A percentile compares a stretch with the other conserved stretches of the same genome.
Evolutionary conservation across 2,329 filamentous ascomycete genomes (phyloP).

Genomic region (Aspergillus carbonarius): DNA sequence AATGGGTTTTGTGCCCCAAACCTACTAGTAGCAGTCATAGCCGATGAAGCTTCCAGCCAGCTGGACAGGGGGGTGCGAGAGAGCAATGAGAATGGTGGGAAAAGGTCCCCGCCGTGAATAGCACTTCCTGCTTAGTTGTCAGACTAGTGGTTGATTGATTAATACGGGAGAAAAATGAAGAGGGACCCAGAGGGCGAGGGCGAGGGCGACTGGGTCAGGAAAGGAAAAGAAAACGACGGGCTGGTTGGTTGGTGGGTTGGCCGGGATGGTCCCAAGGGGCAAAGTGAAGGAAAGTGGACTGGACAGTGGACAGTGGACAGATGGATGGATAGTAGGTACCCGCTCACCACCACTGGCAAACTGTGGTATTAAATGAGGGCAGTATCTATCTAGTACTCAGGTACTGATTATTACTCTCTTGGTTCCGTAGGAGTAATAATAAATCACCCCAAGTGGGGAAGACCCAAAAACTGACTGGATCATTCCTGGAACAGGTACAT

Average conservation of each 20-base stretch:
- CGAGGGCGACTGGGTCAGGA: background rate
- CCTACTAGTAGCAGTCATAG: background rate
- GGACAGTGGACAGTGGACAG: too few relatives aligned
- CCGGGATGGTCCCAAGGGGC: background rate
- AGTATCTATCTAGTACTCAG: too few relatives aligned
- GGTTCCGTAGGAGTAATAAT: background rate
- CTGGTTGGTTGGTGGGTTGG: background rate
- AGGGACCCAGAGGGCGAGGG: too few relatives aligned
- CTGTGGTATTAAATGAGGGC: background rate
- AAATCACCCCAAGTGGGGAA: slow-evolving; percentile 17
- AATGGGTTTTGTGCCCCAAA: background rate
- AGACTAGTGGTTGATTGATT: too few relatives aligned
- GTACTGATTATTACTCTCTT: too few relatives aligned
- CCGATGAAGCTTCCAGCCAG: background rate
- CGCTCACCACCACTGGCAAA: background rate
- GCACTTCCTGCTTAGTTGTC: too few relatives aligned
- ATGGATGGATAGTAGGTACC: background rate
- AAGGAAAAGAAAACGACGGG: background rate
- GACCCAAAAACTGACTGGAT: slow-evolving; percentile 15
- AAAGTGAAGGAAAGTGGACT: background rate
- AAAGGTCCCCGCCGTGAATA: background rate
- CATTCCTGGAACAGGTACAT: slow-evolving; percentile 17
- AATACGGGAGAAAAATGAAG: background rate
- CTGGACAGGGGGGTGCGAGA: background rate
- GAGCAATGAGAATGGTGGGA: background rate